Evolutionary conservation across 805 yeast species (phyloP).

Genomic region (Teunomyces pallodes): DNA sequence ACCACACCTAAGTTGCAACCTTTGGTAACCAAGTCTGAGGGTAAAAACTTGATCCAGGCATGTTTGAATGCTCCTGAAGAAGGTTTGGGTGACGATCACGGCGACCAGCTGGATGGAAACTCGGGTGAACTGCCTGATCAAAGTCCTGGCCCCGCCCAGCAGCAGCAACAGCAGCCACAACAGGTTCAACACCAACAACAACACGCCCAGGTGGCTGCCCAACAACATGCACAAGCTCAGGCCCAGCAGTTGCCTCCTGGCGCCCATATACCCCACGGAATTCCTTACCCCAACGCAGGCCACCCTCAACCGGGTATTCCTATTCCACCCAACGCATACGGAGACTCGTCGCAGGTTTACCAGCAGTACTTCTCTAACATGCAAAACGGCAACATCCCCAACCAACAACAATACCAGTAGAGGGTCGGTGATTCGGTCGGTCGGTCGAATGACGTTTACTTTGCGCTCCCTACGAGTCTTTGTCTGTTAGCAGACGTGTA

Average conservation of each 20-base stretch:
- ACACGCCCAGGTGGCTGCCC: conserved; percentile 19
- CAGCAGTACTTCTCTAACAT: conserved; percentile 62
- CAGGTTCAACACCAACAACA: conserved; percentile 22
- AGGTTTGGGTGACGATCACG: conserved; percentile 63
- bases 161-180: conserved; percentile 24
- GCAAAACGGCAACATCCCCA: conserved; percentile 47
- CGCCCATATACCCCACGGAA: conserved; percentile 43
- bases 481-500: conserved; percentile 2
- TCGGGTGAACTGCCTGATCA: conserved; percentile 41
- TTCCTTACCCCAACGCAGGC: conserved; percentile 43
- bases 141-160: conserved; percentile 21
- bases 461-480: not conserved
- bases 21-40: conserved; percentile 94
- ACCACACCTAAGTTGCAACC: conserved; percentile 99
- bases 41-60: conserved; percentile 93
- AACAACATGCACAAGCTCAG: conserved; percentile 31
- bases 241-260: conserved; percentile 37
- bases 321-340: conserved; percentile 46
- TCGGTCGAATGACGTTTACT: not conserved
- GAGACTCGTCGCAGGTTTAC: conserved; percentile 54
- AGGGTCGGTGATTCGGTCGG: not conserved
- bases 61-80: conserved; percentile 97
- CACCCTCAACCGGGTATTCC: conserved; percentile 39
- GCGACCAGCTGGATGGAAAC: conserved; percentile 48
- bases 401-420: conserved; percentile 57